A percentile compares a stretch with the other conserved stretches of the same genome.
Evolutionary conservation across 345 rosid genomes (phyloP).

Genomic region (Lumnitzera littorea): DNA sequence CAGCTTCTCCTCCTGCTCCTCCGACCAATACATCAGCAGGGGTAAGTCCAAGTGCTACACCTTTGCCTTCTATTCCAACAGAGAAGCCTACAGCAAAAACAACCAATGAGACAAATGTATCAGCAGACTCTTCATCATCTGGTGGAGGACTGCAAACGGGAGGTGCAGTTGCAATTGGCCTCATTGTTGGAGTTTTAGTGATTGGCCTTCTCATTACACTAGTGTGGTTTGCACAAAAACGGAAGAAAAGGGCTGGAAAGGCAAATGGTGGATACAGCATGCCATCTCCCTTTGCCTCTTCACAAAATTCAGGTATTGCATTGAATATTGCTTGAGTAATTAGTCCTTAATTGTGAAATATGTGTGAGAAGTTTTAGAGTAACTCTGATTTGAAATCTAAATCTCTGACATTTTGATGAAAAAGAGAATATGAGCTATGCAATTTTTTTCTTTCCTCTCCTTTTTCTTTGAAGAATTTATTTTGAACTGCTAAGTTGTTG

Average conservation of each 20-base stretch:
- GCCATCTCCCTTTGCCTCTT: slow-evolving; percentile 78
- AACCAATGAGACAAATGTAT: slow-evolving; percentile 29
- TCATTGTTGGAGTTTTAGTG: slow-evolving; percentile 50
- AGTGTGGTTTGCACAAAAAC: slow-evolving; percentile 55
- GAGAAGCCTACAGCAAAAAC: slow-evolving; percentile 77
- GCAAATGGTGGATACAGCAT: slow-evolving; percentile 41
- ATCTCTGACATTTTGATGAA: slow-evolving; percentile 1
- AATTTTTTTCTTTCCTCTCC: too few relatives aligned
- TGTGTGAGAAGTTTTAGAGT: not conserved
- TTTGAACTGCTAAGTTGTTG: slow-evolving; percentile 1
- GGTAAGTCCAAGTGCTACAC: slow-evolving; percentile 31
- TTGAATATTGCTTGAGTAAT: slow-evolving; percentile 1
- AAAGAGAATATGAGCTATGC: not conserved
- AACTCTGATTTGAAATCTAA: not conserved
- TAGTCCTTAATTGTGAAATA: slow-evolving; percentile 1
- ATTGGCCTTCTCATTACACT: slow-evolving; percentile 65
- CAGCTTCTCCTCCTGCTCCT: slow-evolving; percentile 47
- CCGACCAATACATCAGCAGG: slow-evolving; percentile 30
- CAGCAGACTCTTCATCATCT: slow-evolving; percentile 29
- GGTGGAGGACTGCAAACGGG: slow-evolving; percentile 40
- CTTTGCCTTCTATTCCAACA: slow-evolving; percentile 56
- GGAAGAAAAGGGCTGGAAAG: slow-evolving; percentile 43
- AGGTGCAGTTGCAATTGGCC: slow-evolving; percentile 55
- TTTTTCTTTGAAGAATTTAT: not conserved
- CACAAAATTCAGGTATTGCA: slow-evolving; percentile 79